These are phyloP conservation scores for Entonaema liquescens DNA, from an alignment of 495 filamentous ascomycete species.

Conservation along the genomic window DNA sequence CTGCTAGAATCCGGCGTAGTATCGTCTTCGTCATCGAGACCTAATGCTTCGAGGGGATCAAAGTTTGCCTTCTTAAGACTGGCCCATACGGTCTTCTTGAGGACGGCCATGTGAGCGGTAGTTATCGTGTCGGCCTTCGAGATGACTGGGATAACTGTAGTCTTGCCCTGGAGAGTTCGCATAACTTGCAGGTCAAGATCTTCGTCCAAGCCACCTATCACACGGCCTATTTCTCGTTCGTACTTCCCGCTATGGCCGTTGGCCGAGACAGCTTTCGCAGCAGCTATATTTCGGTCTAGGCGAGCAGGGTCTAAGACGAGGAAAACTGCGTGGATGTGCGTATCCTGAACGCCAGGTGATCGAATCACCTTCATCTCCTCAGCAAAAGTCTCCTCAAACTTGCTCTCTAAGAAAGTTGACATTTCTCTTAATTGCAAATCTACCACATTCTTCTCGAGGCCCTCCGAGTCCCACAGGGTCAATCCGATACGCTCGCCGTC, in stretches of 20 bases:
- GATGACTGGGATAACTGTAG: slow-evolving; percentile 94
- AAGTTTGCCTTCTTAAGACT: slow-evolving; percentile 86
- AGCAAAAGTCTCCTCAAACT: slow-evolving; percentile 96
- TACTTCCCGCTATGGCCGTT: slow-evolving; percentile 64
- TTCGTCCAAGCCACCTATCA: slow-evolving; percentile 80
- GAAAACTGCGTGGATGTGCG: slow-evolving; percentile 97
- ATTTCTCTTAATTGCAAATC: slow-evolving; percentile 94
- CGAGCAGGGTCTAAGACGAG: slow-evolving; percentile 88
- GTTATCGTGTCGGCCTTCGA: slow-evolving; percentile 98
- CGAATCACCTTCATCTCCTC: slow-evolving; percentile 98
- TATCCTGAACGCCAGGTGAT: slow-evolving; percentile 91
- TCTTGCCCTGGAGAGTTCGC: slow-evolving; percentile 89
- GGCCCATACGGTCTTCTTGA: slow-evolving; percentile 90
- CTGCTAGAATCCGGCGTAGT: slow-evolving; percentile 59
- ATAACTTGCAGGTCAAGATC: slow-evolving; percentile 91
- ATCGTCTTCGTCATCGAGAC: slow-evolving; percentile 78
- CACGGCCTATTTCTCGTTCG: slow-evolving; percentile 53
- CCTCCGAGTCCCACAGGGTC: slow-evolving; percentile 95
- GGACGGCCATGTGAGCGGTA: slow-evolving; percentile 86
- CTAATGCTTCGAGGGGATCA: slow-evolving; percentile 87
- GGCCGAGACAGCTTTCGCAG: slow-evolving; percentile 61
- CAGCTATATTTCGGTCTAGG: slow-evolving; percentile 82
- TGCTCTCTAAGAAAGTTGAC: slow-evolving; percentile 91
- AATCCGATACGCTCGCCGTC: slow-evolving; percentile 91
- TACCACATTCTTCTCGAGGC: slow-evolving; percentile 90